phyloP scores from a whole-genome alignment of 2,329 filamentous ascomycete genomes.

The Hymenoscyphus scutula region DNA sequence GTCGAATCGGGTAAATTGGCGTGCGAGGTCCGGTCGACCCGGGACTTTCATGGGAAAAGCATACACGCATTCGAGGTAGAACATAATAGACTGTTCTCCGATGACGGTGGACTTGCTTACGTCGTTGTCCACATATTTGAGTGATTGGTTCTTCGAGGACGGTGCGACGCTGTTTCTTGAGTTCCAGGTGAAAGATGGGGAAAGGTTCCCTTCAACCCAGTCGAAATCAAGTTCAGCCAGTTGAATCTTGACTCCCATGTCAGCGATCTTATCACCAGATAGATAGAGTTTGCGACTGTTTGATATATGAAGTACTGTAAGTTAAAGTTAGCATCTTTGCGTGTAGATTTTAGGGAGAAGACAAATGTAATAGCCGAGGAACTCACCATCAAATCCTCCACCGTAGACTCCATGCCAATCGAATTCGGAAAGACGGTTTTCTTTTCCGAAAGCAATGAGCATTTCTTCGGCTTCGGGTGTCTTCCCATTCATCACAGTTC shows the following conservation, averaged over 20 bases:
- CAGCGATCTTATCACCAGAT: constrained; percentile 46
- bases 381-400: constrained; percentile 64
- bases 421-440: constrained; percentile 74
- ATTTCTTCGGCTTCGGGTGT: constrained; percentile 63
- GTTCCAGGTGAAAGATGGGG: constrained; percentile 34
- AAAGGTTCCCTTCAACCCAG: constrained; percentile 34
- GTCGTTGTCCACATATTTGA: constrained; percentile 58
- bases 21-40: constrained; percentile 27
- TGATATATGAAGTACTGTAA: constrained; percentile 62
- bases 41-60: constrained; percentile 26
- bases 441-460: constrained; percentile 75
- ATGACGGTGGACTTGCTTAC: constrained; percentile 44
- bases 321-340: not conserved
- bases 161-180: constrained; percentile 25
- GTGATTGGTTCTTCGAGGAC: constrained; percentile 30
- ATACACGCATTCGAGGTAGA: constrained; percentile 59
- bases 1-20: constrained; percentile 30
- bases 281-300: constrained; percentile 44
- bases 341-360: not conserved
- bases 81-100: constrained; percentile 53
- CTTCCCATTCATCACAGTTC: constrained; percentile 67
- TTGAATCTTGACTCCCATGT: constrained; percentile 51
- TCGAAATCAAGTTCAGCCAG: constrained; percentile 48
- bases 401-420: constrained; percentile 78
- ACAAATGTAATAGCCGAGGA: too few species aligned